Base-by-base conservation (phyloP, 2,329 filamentous ascomycete species). In the Stagonosporopsis rhizophila region DNA sequence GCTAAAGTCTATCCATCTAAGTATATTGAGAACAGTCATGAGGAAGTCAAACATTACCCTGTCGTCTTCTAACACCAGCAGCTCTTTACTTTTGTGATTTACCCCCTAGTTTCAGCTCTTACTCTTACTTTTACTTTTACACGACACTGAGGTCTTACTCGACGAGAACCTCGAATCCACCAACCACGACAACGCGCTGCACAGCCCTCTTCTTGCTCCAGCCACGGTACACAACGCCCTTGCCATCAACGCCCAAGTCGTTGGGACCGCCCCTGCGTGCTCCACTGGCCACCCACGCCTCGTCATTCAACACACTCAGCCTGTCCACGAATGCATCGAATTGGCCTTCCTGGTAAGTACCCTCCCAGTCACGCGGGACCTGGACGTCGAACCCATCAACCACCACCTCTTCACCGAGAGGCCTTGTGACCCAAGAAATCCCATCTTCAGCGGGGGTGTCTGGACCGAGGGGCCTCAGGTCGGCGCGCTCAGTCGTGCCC, bases 371-470 rank as follows among this genome's bases (percentile, higher is more conserved):
- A 4, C 46, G 27, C 2, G 68, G 65, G 2, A 72, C 46, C 46
- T 66, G 60, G 11, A 72, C 60, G 47, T 71, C 66, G 27, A 69
- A 73, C 1, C 70, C 69, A 52, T 73, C 69, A 6, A 72, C 46
- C 1, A 70, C 64, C 0, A 71, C 70, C 25, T 69, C 65, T 15
- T 68, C 64, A 8, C 68, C 70, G 0, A 72, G 54, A 9, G 69
- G 70, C 20, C 58, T 54, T 2, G 40, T 37, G 2, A 60, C 28
- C 65, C 62, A 68, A 1, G 44, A 19, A 15, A 62, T 57, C 2
- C 58, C 58, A 37, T 66, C 52, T 1, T 30, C 22, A 12, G 48
- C 14, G 0, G 59, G 66, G 5, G 62, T 63, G n/a, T 68, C 64
- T 0, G 65, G 64, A 2, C 67, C 68, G 4, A 70, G 44, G 1